These are phyloP conservation scores for Phytophthora pistaciae DNA, from an alignment of 352 stramenopile species.

Conservation along the genomic window DNA sequence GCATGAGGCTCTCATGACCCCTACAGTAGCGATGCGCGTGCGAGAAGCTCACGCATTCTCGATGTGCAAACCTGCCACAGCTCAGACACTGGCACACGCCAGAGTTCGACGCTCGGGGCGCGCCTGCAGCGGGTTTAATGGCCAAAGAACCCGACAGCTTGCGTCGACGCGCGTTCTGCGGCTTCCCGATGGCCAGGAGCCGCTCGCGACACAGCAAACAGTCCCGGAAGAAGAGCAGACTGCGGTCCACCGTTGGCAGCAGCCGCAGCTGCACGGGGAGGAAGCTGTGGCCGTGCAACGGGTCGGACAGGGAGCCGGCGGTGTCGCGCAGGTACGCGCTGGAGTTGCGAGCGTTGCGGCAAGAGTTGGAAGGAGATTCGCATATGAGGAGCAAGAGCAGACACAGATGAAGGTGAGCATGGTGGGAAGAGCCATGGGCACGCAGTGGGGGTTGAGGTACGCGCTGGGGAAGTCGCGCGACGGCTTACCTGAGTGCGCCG, in stretches of 20 bases:
- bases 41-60: conserved; percentile 58
- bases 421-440: neutral
- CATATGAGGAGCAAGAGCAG: neutral
- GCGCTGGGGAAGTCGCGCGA: neutral
- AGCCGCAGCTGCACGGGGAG: conserved; percentile 32
- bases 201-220: conserved; percentile 65
- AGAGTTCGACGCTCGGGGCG: neutral
- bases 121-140: neutral
- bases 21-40: conserved; percentile 62
- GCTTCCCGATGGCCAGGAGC: conserved; percentile 44
- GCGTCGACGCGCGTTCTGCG: conserved; percentile 4
- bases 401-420: conserved; percentile 4
- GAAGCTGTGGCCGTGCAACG: conserved; percentile 74
- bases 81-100: conserved; percentile 63
- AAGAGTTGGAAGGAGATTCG: neutral
- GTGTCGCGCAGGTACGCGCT: conserved; percentile 58
- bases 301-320: conserved; percentile 49
- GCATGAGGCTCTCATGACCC: conserved; percentile 42
- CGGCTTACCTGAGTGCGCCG: conserved; percentile 44
- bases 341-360: conserved; percentile 9
- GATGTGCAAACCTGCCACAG: conserved; percentile 64
- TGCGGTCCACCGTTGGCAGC: conserved; percentile 60
- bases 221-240: conserved; percentile 70
- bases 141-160: conserved; percentile 3
- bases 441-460: neutral